Conservation (phyloP, 2,329 filamentous ascomycete species). For the Colletotrichum musicola region DNA sequence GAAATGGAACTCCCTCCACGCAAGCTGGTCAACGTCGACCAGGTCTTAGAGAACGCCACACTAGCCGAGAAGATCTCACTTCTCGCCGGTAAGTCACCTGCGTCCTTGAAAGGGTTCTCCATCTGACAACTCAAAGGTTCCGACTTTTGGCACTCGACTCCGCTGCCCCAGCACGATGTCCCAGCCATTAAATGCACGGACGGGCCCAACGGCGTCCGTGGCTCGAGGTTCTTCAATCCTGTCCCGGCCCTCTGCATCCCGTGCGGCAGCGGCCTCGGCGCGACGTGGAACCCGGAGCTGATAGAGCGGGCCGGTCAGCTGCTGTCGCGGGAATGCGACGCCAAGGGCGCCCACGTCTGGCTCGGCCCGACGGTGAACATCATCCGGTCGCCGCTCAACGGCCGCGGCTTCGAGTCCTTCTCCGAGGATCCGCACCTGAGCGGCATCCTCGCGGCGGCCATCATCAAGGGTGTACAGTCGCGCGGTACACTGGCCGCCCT, state of each 20-base stretch:
- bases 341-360: constrained; percentile 69
- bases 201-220: constrained; percentile 77
- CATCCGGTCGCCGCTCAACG: constrained; percentile 70
- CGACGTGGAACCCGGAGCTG: constrained; percentile 68
- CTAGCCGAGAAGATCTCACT: constrained; percentile 65
- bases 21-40: constrained; percentile 60
- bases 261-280: constrained; percentile 68
- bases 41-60: constrained; percentile 65
- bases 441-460: constrained; percentile 64
- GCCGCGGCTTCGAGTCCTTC: constrained; percentile 71
- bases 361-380: constrained; percentile 74
- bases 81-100: constrained; percentile 56
- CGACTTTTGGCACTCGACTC: constrained; percentile 78
- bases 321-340: constrained; percentile 65
- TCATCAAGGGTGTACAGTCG: constrained; percentile 67
- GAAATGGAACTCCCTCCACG: constrained; percentile 5
- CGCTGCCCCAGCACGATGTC: constrained; percentile 69
- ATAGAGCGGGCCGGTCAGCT: constrained; percentile 62
- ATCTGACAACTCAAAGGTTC: constrained; percentile 56
- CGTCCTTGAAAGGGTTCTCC: accelerated
- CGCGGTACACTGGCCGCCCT: constrained; percentile 68
- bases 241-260: constrained; percentile 70
- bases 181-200: constrained; percentile 76
- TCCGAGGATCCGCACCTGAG: constrained; percentile 69
- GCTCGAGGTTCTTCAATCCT: constrained; percentile 76